These are phyloP conservation scores for Davidsoniella australis DNA, from an alignment of 2,329 filamentous ascomycete genomes.

Conservation along the genomic window DNA sequence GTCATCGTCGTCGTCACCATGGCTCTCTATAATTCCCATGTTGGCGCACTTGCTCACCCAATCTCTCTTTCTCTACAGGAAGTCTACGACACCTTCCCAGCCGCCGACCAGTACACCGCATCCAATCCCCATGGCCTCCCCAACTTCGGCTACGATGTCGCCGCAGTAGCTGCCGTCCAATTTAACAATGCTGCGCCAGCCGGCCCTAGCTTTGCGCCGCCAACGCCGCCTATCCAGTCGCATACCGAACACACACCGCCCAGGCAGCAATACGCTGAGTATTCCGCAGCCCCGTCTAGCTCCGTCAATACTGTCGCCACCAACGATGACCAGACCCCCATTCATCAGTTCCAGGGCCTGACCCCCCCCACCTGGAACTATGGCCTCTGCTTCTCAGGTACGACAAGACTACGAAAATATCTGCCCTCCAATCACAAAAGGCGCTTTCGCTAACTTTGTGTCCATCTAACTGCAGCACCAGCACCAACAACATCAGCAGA, in stretches of 20 bases:
- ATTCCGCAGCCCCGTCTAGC: too few species aligned
- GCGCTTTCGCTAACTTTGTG: too few species aligned
- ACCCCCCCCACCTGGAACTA: slow-evolving; percentile 15
- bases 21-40: slow-evolving; percentile 5
- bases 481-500: slow-evolving; percentile 11
- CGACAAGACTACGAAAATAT: too few species aligned
- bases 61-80: slow-evolving; percentile 4
- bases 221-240: slow-evolving; percentile 11
- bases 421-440: neutral
- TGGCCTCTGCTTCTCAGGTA: slow-evolving; percentile 12
- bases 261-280: neutral
- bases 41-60: neutral
- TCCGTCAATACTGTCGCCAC: too few species aligned
- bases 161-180: neutral
- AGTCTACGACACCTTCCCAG: slow-evolving; percentile 5
- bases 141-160: slow-evolving; percentile 3
- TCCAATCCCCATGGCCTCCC: neutral
- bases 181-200: neutral
- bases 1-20: slow-evolving; percentile 14
- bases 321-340: neutral
- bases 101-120: neutral
- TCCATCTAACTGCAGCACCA: neutral
- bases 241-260: slow-evolving; percentile 9
- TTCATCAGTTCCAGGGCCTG: slow-evolving; percentile 15
- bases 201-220: slow-evolving; percentile 5